phyloP scores from a whole-genome alignment of 2,329 filamentous ascomycete genomes.

The Botrytis elliptica region DNA sequence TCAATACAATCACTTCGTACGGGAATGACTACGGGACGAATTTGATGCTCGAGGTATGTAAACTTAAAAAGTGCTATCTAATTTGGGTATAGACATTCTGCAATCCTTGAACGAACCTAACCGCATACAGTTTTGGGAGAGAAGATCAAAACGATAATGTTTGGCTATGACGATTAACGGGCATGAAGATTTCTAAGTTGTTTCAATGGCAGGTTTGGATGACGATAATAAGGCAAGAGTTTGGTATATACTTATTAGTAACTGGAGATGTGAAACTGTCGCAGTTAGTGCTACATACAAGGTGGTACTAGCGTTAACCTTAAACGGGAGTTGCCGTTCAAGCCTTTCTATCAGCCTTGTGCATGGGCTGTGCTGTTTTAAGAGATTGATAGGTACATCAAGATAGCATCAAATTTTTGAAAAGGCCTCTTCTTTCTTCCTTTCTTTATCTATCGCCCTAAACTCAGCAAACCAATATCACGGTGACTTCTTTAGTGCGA shows the following conservation, averaged over 20 bases:
- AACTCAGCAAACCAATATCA: neutral
- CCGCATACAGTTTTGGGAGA: neutral
- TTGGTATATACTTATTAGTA: neutral
- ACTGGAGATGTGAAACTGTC: neutral
- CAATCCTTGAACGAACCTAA: neutral
- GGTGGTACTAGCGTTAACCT: neutral
- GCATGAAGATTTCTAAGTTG: neutral
- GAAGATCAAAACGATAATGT: neutral
- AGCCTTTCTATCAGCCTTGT: neutral
- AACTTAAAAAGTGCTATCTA: conserved; percentile 8
- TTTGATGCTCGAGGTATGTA: neutral
- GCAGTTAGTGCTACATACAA: neutral
- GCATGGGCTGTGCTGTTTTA: neutral
- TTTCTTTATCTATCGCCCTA: too few relatives aligned
- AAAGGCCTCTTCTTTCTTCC: neutral
- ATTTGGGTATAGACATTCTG: neutral
- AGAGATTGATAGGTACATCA: neutral
- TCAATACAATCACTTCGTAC: neutral
- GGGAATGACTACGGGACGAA: neutral
- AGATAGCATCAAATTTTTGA: neutral
- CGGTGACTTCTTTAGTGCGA: neutral
- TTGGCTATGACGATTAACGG: neutral
- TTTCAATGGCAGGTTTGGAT: neutral
- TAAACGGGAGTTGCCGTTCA: conserved; percentile 18
- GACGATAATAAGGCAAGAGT: neutral